Percentiles rank a stretch among this genome's conserved stretches.
Evolutionary conservation across 768 basidiomycete genomes (phyloP).

Genomic region (Boletus rex-veris): DNA sequence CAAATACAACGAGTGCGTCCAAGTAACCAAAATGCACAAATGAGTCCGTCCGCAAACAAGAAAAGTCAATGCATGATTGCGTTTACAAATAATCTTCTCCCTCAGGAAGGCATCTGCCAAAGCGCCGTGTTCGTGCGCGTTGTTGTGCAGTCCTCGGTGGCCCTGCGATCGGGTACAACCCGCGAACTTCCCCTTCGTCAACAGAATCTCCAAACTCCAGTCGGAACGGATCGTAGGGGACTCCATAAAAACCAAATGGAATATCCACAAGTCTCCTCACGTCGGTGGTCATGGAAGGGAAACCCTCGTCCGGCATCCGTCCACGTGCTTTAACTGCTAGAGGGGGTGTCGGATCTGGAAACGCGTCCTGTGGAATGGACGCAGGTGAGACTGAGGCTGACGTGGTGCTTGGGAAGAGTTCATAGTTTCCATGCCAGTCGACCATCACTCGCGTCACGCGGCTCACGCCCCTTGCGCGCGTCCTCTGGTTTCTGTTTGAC

Average conservation of each 20-base stretch:
- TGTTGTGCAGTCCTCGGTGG: constrained; percentile 1
- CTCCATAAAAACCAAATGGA: constrained; percentile 1
- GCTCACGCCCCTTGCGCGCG: background rate
- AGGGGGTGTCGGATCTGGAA: constrained; percentile 20
- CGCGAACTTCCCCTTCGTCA: background rate
- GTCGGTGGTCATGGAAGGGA: background rate
- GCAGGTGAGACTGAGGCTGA: constrained; percentile 1
- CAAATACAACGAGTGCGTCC: background rate
- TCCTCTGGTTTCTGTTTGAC: background rate
- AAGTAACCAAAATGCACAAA: background rate
- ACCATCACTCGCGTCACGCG: constrained; percentile 5
- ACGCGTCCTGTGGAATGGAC: constrained; percentile 18
- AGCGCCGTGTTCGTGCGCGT: constrained; percentile 9
- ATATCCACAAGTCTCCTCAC: background rate
- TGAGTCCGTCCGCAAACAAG: background rate
- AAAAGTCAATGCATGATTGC: background rate
- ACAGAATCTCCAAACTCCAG: constrained; percentile 11
- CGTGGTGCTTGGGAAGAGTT: constrained; percentile 8
- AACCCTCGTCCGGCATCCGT: background rate
- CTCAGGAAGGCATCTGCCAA: constrained; percentile 12
- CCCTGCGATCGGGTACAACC: constrained; percentile 8
- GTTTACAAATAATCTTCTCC: constrained; percentile 10
- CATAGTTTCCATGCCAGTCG: constrained; percentile 22
- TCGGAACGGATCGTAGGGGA: constrained; percentile 23
- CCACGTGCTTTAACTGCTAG: background rate